Percentiles rank a stretch among this genome's conserved stretches.
Evolutionary conservation across 495 filamentous ascomycete genomes (phyloP).

Genomic region (Penicillium fimorum): DNA sequence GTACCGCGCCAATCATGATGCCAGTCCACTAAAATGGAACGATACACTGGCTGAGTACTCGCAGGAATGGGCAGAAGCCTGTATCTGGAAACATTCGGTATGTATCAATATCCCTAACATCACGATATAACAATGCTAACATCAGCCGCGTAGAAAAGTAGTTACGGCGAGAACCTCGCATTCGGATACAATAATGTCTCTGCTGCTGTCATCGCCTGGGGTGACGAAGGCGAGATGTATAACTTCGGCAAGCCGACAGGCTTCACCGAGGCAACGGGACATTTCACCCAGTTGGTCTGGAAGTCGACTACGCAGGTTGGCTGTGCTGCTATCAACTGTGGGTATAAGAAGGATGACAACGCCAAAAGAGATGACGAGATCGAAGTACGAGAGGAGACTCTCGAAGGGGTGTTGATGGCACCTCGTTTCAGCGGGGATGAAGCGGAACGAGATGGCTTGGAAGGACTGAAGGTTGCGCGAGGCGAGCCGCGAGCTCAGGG

Average conservation of each 20-base stretch:
- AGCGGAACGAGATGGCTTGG: conserved; percentile 3
- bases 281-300: conserved; percentile 88
- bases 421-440: conserved; percentile 8
- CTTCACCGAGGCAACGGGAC: conserved; percentile 67
- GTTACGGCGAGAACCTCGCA: conserved; percentile 78
- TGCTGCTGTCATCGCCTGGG: conserved; percentile 65
- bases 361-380: neutral
- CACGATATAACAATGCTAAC: conserved; percentile 4
- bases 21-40: conserved; percentile 64
- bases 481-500: conserved; percentile 41
- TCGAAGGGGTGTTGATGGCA: neutral
- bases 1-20: conserved; percentile 65
- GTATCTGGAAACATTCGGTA: conserved; percentile 63
- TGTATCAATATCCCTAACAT: conserved; percentile 15
- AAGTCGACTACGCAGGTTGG: conserved; percentile 65
- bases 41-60: conserved; percentile 57
- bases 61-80: conserved; percentile 48
- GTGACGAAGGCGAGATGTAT: conserved; percentile 58
- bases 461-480: neutral
- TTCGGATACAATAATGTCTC: conserved; percentile 61
- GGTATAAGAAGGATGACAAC: conserved; percentile 22
- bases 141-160: conserved; percentile 47
- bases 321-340: conserved; percentile 63
- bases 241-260: conserved; percentile 53
- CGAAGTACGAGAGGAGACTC: neutral